A percentile compares a stretch with the other conserved stretches of the same genome.
Conservation (phyloP, 2,329 filamentous ascomycete genomes). For the Seiridium cupressi region DNA sequence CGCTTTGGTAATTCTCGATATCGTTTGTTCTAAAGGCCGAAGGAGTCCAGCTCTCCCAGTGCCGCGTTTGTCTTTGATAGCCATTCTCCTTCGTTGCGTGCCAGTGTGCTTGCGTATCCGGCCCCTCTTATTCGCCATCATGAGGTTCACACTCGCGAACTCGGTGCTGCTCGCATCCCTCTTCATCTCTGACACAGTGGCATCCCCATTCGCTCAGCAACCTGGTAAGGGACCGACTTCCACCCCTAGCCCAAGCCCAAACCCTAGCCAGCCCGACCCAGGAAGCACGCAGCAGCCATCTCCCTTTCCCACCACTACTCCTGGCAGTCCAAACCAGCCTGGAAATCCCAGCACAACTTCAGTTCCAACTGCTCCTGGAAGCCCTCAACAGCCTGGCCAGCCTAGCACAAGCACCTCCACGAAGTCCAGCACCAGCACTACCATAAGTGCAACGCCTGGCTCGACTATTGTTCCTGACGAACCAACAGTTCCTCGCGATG, state of each 20-base stretch:
- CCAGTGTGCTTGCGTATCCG: not conserved
- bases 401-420: not conserved
- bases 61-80: not conserved
- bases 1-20: not conserved
- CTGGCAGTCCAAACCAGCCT: not conserved
- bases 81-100: not conserved
- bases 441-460: not conserved
- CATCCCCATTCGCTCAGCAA: not conserved
- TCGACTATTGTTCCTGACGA: not conserved
- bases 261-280: not conserved
- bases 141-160: not conserved
- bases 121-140: not conserved
- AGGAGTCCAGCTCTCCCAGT: not conserved
- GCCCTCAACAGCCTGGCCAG: not conserved
- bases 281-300: not conserved
- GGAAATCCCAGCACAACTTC: not conserved
- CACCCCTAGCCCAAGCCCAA: not conserved
- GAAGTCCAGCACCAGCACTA: not conserved
- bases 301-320: not conserved
- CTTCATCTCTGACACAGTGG: not conserved
- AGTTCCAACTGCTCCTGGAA: not conserved
- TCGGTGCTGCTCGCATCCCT: not conserved
- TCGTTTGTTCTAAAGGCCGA: not conserved
- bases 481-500: constrained; percentile 1
- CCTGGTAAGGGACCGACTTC: not conserved